phyloP scores from a whole-genome alignment of 2,329 filamentous ascomycete genomes.

The Ophiobolus disseminans region DNA sequence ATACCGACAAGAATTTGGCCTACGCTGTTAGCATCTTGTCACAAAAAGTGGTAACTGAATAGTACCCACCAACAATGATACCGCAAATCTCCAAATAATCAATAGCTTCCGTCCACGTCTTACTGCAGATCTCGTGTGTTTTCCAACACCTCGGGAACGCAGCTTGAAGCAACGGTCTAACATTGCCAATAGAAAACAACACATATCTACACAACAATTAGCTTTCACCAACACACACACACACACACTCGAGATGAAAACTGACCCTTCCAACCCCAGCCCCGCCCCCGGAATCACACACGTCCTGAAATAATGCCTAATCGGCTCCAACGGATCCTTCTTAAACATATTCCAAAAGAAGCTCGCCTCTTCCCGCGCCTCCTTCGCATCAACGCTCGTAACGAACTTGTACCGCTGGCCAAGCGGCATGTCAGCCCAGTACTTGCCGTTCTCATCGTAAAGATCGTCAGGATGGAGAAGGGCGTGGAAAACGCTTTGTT shows the following conservation, averaged over 20 bases:
- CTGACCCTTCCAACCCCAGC: conserved; percentile 78
- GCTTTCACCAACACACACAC: conserved; percentile 93
- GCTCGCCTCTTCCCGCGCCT: conserved; percentile 71
- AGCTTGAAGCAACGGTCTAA: conserved; percentile 79
- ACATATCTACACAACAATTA: conserved; percentile 69
- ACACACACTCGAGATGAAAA: conserved; percentile 3
- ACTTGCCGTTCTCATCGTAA: conserved; percentile 80
- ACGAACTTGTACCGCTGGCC: conserved; percentile 77
- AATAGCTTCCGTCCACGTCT: conserved; percentile 82
- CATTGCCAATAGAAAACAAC: conserved; percentile 94
- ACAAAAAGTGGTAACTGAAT: not conserved
- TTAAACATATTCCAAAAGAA: conserved; percentile 81
- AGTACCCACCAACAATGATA: conserved; percentile 78
- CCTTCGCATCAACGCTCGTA: conserved; percentile 71
- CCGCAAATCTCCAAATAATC: conserved; percentile 92
- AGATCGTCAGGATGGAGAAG: conserved; percentile 88
- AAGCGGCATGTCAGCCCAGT: conserved; percentile 89
- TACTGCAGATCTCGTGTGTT: conserved; percentile 68
- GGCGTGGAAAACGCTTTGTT: conserved; percentile 73
- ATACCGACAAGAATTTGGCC: conserved; percentile 83
- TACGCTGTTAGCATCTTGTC: not conserved
- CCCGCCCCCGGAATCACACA: conserved; percentile 92
- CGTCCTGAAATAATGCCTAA: conserved; percentile 88
- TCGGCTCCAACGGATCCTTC: conserved; percentile 80
- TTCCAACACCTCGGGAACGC: conserved; percentile 84